Conservation (phyloP, 345 rosid genomes). For the Microthlaspi erraticum region DNA sequence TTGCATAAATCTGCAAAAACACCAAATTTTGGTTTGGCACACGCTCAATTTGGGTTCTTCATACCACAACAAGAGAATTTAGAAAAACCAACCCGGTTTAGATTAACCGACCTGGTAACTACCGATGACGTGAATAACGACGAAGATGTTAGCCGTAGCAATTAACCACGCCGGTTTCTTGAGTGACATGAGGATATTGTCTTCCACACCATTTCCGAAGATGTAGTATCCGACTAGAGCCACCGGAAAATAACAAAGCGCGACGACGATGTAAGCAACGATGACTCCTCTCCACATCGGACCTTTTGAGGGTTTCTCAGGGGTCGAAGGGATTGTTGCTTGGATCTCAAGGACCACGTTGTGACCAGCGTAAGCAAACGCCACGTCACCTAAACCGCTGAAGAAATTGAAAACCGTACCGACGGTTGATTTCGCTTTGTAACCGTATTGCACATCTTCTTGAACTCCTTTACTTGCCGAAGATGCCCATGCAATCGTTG, state of each 20-base stretch:
- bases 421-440: conserved; percentile 48
- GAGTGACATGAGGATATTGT: conserved; percentile 70
- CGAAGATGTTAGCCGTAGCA: conserved; percentile 64
- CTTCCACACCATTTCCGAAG: conserved; percentile 64
- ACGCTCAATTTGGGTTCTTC: background rate
- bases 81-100: background rate
- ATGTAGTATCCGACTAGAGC: conserved; percentile 69
- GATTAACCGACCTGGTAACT: conserved; percentile 68
- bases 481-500: conserved; percentile 82
- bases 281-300: conserved; percentile 90
- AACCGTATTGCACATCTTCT: conserved; percentile 54
- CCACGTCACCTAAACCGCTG: conserved; percentile 79
- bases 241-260: conserved; percentile 81
- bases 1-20: conserved; percentile 60
- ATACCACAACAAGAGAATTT: background rate
- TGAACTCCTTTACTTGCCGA: conserved; percentile 66
- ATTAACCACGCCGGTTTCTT: conserved; percentile 78
- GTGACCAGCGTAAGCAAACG: conserved; percentile 86
- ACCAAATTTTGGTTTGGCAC: conserved; percentile 1
- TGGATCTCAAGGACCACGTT: conserved; percentile 88
- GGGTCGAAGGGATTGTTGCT: conserved; percentile 88
- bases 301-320: conserved; percentile 83
- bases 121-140: conserved; percentile 79
- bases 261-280: conserved; percentile 73
- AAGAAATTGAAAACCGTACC: conserved; percentile 69